These are phyloP conservation scores for Tripterygium wilfordii DNA, from an alignment of 177 flowering plant species.

Conservation along the genomic window DNA sequence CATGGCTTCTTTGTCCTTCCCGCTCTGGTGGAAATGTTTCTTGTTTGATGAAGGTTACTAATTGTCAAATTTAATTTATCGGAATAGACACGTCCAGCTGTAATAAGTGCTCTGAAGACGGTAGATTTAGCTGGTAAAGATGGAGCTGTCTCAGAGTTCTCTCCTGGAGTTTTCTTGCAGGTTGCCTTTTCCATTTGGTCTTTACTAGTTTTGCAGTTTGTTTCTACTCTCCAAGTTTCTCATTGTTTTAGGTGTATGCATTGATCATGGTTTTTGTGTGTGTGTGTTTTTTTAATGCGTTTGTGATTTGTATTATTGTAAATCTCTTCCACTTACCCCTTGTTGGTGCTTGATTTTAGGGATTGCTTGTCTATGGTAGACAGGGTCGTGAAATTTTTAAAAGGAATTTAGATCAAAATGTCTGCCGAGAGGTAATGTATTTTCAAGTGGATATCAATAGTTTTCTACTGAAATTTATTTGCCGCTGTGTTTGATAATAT, in stretches of 20 bases:
- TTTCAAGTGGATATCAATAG: too few relatives aligned
- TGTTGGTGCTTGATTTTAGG: conserved; percentile 37
- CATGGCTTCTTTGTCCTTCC: neutral
- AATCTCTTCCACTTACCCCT: neutral
- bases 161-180: conserved; percentile 96
- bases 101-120: conserved; percentile 39
- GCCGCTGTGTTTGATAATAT: too few relatives aligned
- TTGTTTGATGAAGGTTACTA: conserved; percentile 1
- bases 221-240: neutral
- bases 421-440: conserved; percentile 76
- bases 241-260: too few relatives aligned
- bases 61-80: conserved; percentile 13
- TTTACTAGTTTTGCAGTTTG: neutral
- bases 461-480: neutral
- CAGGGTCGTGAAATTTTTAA: conserved; percentile 82
- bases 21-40: neutral
- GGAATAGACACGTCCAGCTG: conserved; percentile 78
- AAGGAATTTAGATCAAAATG: conserved; percentile 55
- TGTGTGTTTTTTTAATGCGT: neutral
- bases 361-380: conserved; percentile 89
- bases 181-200: conserved; percentile 27
- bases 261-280: too few relatives aligned
- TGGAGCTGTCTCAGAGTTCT: conserved; percentile 67
- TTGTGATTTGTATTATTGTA: neutral
- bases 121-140: conserved; percentile 78